phyloP scores from a whole-genome alignment of 805 yeast genomes.

The Ogataea trehalophila region DNA sequence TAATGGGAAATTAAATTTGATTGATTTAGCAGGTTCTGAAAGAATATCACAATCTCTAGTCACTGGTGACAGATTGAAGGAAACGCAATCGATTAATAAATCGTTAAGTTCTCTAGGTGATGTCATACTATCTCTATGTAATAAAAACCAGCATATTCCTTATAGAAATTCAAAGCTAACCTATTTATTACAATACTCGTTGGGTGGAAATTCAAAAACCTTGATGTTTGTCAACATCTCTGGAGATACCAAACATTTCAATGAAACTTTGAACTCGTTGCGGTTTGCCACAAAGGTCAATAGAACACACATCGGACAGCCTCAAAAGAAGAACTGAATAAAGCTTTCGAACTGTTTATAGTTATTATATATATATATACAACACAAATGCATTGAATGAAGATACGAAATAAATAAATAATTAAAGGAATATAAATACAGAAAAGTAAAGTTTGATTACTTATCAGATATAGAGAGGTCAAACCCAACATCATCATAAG shows the following conservation, averaged over 20 bases:
- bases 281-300: conserved; percentile 87
- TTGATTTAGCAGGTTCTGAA: conserved; percentile 95
- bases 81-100: conserved; percentile 84
- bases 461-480: not conserved
- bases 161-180: conserved; percentile 74
- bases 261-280: conserved; percentile 79
- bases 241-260: conserved; percentile 54
- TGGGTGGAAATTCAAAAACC: conserved; percentile 83
- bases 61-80: conserved; percentile 73
- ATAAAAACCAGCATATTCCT: conserved; percentile 48
- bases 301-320: conserved; percentile 35
- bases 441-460: conserved; percentile 1
- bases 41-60: conserved; percentile 71
- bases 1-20: conserved; percentile 65
- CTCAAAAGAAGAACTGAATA: not conserved
- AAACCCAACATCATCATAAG: conserved; percentile 14
- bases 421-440: conserved; percentile 1
- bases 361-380: too few relatives aligned
- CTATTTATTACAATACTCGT: conserved; percentile 74
- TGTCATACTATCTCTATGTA: conserved; percentile 51
- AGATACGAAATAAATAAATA: conserved; percentile 2
- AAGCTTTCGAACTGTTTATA: not conserved
- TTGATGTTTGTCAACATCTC: conserved; percentile 90
- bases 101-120: conserved; percentile 87
- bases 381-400: too few relatives aligned